These are phyloP conservation scores for Hericium rajendrae DNA, from an alignment of 768 basidiomycete species.

Conservation along the genomic window DNA sequence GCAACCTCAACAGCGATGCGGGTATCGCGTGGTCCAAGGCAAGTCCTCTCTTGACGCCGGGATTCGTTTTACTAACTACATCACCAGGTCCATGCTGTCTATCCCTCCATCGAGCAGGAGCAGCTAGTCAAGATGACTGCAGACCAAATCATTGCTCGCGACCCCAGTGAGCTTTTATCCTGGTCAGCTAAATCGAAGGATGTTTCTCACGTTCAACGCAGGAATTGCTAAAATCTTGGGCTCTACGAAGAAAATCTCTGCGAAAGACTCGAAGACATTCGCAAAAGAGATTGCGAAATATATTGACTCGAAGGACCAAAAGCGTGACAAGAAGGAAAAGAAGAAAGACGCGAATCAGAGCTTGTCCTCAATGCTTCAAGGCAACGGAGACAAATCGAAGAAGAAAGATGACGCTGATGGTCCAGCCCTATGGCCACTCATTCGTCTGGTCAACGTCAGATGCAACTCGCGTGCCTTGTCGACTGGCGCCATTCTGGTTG, in stretches of 20 bases:
- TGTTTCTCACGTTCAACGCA: slow-evolving; percentile 11
- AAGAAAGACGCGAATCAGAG: slow-evolving; percentile 18
- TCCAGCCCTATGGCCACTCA: slow-evolving; percentile 53
- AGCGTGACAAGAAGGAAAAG: slow-evolving; percentile 37
- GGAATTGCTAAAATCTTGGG: slow-evolving; percentile 41
- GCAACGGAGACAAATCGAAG: slow-evolving; percentile 11
- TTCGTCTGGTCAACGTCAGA: slow-evolving; percentile 51
- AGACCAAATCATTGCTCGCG: slow-evolving; percentile 40
- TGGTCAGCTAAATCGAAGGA: background rate
- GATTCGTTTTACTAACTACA: background rate
- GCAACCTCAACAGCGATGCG: slow-evolving; percentile 48
- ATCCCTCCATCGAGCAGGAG: slow-evolving; percentile 42
- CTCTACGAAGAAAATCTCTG: slow-evolving; percentile 39
- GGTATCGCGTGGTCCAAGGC: slow-evolving; percentile 58
- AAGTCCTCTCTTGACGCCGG: background rate
- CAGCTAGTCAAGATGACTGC: slow-evolving; percentile 37
- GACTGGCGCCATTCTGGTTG: slow-evolving; percentile 55
- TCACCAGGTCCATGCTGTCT: slow-evolving; percentile 48
- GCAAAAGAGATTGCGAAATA: slow-evolving; percentile 49
- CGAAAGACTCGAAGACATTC: slow-evolving; percentile 43
- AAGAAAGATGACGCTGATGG: slow-evolving; percentile 10
- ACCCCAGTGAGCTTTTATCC: slow-evolving; percentile 29
- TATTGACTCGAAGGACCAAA: slow-evolving; percentile 54
- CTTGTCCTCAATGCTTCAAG: slow-evolving; percentile 7
- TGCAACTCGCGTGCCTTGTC: slow-evolving; percentile 41